Percentiles rank a stretch among this genome's conserved stretches.
These are phyloP conservation scores for Peronospora tabacina DNA, from an alignment of 352 stramenopile genomes.

Conservation along the genomic window DNA sequence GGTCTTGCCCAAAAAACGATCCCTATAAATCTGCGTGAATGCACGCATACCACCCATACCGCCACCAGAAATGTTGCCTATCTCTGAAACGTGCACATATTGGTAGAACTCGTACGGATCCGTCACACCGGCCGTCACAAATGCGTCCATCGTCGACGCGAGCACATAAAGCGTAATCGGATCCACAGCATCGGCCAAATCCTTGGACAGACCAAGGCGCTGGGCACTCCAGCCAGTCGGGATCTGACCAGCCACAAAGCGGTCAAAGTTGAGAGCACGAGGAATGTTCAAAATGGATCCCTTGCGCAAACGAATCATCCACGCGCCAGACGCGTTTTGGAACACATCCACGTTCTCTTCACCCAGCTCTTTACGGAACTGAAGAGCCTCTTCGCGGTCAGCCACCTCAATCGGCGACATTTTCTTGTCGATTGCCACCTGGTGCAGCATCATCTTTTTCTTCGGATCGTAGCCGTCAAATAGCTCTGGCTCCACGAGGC, in stretches of 20 bases:
- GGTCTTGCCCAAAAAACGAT: slow-evolving; percentile 59
- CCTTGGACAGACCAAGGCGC: slow-evolving; percentile 70
- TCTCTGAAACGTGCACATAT: slow-evolving; percentile 84
- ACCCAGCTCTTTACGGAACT: slow-evolving; percentile 74
- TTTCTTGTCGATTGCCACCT: slow-evolving; percentile 84
- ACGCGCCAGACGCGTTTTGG: slow-evolving; percentile 53
- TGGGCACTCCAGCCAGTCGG: slow-evolving; percentile 83
- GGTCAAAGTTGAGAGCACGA: slow-evolving; percentile 71
- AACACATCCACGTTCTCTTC: slow-evolving; percentile 81
- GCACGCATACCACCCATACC: slow-evolving; percentile 78
- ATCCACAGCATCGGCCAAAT: slow-evolving; percentile 74
- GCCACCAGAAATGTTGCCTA: slow-evolving; percentile 81
- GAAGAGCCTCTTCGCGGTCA: slow-evolving; percentile 70
- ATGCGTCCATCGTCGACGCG: slow-evolving; percentile 70
- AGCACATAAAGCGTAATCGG: slow-evolving; percentile 73
- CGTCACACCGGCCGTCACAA: slow-evolving; percentile 72
- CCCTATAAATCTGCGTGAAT: slow-evolving; percentile 69
- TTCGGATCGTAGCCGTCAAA: slow-evolving; percentile 86
- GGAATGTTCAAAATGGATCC: slow-evolving; percentile 78
- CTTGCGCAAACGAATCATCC: slow-evolving; percentile 82
- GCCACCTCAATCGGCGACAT: slow-evolving; percentile 85
- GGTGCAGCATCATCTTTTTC: slow-evolving; percentile 81
- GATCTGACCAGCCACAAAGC: slow-evolving; percentile 84
- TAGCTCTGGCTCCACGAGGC: slow-evolving; percentile 79
- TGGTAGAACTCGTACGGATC: slow-evolving; percentile 90